Evolutionary conservation across 108 stramenopile genomes (phyloP), one percentile per base, ranked within the genome.

Genomic region (Fragilaria crotonensis): DNA sequence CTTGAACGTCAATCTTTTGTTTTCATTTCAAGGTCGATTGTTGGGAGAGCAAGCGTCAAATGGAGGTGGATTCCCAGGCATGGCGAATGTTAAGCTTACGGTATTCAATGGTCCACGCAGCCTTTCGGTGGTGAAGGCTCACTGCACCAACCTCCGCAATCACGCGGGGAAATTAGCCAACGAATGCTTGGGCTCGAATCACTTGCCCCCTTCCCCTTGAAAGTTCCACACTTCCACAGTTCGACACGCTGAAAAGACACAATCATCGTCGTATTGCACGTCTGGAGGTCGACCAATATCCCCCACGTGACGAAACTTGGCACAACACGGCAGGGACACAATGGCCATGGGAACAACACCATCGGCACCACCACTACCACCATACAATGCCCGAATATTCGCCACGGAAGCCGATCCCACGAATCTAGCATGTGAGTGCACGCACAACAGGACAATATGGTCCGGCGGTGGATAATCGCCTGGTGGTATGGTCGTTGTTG

Each of bases 361-460:
- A n/a, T n/a, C n/a, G n/a, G n/a, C n/a, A n/a, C n/a, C n/a, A n/a
- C n/a, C n/a, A n/a, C n/a, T n/a, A 31, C 54, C 54, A 25, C 52
- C 48, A 46, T 71, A 72, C 20, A 41, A 19, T 7, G 25, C 21
- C 58, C 54, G 60, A 2, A 78, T 73, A 2, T 50, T 60, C 0
- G 48, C 49, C 3, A 78, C 28, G 11, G 59, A 46, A 32, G 63
- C 60, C 2, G 48, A 17, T 0, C 61, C 66, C 1, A 67, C 25
- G 18, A 78, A 64, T 14, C 73, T 52, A 20, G 77, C 77, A 60
- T 78, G 77, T 11, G 77, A 78, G 68, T 78, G 77, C 32, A 78
- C 77, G 54, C 77, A 75, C 4, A 78, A 27, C 30, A 78, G 57
- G 9, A 71, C 21, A 20, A 78, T 33, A 54, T 68, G 70, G 58